phyloP scores from a whole-genome alignment of 106 monocot genomes.

The Ottelia alismoides region DNA sequence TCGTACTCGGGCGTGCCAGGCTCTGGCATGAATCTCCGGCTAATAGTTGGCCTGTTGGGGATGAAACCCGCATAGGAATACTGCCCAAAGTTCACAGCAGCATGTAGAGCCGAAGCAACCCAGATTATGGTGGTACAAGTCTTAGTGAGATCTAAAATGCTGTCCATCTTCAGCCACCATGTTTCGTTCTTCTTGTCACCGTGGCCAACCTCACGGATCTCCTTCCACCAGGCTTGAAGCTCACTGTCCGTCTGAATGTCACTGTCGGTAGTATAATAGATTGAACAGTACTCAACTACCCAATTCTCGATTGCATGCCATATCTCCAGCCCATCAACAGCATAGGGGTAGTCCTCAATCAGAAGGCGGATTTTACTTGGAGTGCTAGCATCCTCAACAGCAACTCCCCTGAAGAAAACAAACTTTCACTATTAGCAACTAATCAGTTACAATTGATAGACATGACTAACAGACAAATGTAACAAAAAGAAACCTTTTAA shows the following conservation, averaged over 20 bases:
- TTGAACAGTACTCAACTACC: constrained; percentile 44
- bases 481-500: constrained; percentile 42
- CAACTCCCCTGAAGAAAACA: constrained; percentile 37
- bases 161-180: constrained; percentile 58
- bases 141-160: constrained; percentile 18
- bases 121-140: constrained; percentile 63
- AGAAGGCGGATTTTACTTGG: constrained; percentile 42
- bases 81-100: constrained; percentile 83
- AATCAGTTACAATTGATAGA: too few relatives aligned
- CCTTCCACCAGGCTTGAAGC: constrained; percentile 53
- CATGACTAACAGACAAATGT: too few relatives aligned
- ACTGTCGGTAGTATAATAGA: constrained; percentile 43
- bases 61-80: constrained; percentile 61
- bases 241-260: constrained; percentile 16
- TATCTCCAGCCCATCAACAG: constrained; percentile 43
- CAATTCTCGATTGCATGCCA: constrained; percentile 71
- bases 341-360: constrained; percentile 10
- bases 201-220: constrained; percentile 52
- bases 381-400: constrained; percentile 21
- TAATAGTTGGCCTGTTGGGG: constrained; percentile 62
- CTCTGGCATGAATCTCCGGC: constrained; percentile 58
- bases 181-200: constrained; percentile 60
- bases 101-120: constrained; percentile 75
- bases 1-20: constrained; percentile 28
- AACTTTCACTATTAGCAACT: too few relatives aligned